Conservation (phyloP, 2,329 filamentous ascomycete genomes). For the Alternaria solani region DNA sequence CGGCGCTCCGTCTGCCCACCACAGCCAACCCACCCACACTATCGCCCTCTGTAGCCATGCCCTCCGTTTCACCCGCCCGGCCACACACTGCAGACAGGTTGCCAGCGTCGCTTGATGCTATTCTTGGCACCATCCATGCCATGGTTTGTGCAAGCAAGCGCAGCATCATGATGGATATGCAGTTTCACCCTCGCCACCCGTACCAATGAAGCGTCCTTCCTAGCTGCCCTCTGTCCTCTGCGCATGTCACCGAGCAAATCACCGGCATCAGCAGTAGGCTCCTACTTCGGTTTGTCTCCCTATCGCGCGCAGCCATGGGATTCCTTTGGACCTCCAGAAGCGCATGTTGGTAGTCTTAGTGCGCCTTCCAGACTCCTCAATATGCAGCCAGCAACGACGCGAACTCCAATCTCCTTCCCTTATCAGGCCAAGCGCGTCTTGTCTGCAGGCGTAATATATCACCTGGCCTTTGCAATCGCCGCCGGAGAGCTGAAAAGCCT, state of each 20-base stretch:
- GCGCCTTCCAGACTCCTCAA: slow-evolving; percentile 26
- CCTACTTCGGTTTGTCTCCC: neutral
- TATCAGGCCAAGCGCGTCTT: slow-evolving; percentile 12
- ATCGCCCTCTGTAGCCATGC: slow-evolving; percentile 1
- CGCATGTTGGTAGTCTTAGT: slow-evolving; percentile 21
- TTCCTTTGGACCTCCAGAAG: slow-evolving; percentile 9
- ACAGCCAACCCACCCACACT: slow-evolving; percentile 11
- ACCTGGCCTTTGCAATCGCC: neutral
- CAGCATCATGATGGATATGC: slow-evolving; percentile 1
- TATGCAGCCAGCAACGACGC: slow-evolving; percentile 17
- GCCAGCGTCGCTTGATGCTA: slow-evolving; percentile 17
- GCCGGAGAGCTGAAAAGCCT: neutral
- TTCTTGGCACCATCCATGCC: slow-evolving; percentile 21
- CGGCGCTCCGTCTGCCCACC: slow-evolving; percentile 7
- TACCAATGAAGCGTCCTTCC: slow-evolving; percentile 8
- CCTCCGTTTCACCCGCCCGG: slow-evolving; percentile 25
- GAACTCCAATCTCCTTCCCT: slow-evolving; percentile 21
- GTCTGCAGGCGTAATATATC: slow-evolving; percentile 10
- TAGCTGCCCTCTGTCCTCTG: slow-evolving; percentile 8
- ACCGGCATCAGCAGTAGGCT: slow-evolving; percentile 6
- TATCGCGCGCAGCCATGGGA: slow-evolving; percentile 10
- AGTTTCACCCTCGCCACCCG: slow-evolving; percentile 5
- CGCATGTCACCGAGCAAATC: slow-evolving; percentile 12
- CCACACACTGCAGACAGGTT: slow-evolving; percentile 1
- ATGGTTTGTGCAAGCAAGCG: neutral